These are phyloP conservation scores for Hirsutella minnesotensis DNA, from an alignment of 2,329 filamentous ascomycete species.

Conservation along the genomic window DNA sequence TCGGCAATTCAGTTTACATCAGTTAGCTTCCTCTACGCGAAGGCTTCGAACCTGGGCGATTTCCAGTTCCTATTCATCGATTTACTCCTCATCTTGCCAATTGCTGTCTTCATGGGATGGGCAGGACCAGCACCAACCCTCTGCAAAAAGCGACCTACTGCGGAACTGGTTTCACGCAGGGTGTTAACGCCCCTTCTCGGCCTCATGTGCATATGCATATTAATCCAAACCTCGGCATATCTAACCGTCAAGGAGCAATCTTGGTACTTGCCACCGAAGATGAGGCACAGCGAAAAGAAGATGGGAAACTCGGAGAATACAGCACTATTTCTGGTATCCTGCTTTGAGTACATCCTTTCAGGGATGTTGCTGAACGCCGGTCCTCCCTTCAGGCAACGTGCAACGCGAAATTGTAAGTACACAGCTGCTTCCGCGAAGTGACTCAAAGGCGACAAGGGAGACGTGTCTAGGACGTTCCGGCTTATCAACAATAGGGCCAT, in stretches of 20 bases:
- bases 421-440: not conserved
- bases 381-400: conserved; percentile 73
- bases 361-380: conserved; percentile 88
- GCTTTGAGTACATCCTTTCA: conserved; percentile 88
- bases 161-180: conserved; percentile 84
- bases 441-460: not conserved
- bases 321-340: conserved; percentile 76
- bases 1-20: conserved; percentile 98
- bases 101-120: conserved; percentile 99
- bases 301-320: conserved; percentile 91
- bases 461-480: not conserved
- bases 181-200: conserved; percentile 81
- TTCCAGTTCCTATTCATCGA: conserved; percentile 98
- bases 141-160: conserved; percentile 76
- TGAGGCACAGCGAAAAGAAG: conserved; percentile 70
- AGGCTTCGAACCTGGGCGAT: conserved; percentile 86
- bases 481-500: conserved; percentile 50
- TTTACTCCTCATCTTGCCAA: conserved; percentile 79
- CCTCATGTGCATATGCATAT: conserved; percentile 71
- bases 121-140: conserved; percentile 70
- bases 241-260: conserved; percentile 62
- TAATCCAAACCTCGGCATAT: conserved; percentile 65
- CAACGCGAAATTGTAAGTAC: conserved; percentile 63
- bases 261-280: conserved; percentile 75
- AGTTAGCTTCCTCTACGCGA: conserved; percentile 91